These are phyloP conservation scores for Gillenia trifoliata DNA, from an alignment of 306 rosid species.

Conservation along the genomic window DNA sequence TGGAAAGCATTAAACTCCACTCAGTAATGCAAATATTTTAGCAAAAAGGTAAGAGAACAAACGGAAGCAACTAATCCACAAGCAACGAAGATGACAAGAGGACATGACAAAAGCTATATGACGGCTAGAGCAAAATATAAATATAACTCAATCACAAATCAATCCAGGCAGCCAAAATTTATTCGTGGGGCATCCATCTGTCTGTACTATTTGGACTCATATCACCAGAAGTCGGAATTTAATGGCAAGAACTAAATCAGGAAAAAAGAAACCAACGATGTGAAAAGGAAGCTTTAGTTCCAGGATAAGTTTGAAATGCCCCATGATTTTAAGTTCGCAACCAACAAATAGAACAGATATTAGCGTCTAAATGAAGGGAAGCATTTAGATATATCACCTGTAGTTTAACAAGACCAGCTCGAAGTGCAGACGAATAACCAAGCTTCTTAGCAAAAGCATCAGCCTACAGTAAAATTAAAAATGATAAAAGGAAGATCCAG, in stretches of 20 bases:
- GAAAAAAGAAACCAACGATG: background rate
- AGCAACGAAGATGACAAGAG: background rate
- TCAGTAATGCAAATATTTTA: background rate
- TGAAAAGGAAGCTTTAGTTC: background rate
- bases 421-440: constrained; percentile 62
- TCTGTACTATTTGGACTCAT: background rate
- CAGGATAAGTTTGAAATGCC: background rate
- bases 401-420: constrained; percentile 74
- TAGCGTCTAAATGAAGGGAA: background rate
- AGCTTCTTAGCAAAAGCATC: constrained; percentile 84
- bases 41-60: background rate
- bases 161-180: background rate
- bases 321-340: background rate
- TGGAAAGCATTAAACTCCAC: constrained; percentile 24
- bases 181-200: background rate
- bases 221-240: background rate
- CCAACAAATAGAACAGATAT: background rate
- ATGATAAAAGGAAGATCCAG: constrained; percentile 1
- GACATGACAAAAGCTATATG: too few relatives aligned
- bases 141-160: background rate
- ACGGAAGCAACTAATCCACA: background rate
- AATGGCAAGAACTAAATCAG: too few relatives aligned
- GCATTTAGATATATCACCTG: constrained; percentile 45
- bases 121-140: background rate
- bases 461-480: constrained; percentile 47